These are phyloP conservation scores for Rubroshorea leprosula DNA, from an alignment of 345 rosid genomes.

Conservation along the genomic window DNA sequence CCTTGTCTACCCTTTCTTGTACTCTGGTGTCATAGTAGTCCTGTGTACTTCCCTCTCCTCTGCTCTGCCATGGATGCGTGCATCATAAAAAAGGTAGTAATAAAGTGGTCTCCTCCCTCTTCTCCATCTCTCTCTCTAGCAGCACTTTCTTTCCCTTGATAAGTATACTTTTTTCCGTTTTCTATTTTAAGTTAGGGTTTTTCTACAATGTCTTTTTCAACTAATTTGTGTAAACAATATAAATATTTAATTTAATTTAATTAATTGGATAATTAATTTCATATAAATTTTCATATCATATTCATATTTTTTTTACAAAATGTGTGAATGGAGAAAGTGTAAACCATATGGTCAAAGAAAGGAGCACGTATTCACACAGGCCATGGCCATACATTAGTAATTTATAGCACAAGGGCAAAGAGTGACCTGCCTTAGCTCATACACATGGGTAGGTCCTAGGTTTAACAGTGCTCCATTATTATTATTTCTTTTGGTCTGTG, in stretches of 20 bases:
- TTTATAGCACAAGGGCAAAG: conserved; percentile 18
- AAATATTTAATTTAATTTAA: too few relatives aligned
- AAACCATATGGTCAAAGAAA: conserved; percentile 12
- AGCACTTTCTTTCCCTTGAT: neutral
- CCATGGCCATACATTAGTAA: conserved; percentile 6
- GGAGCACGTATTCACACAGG: neutral
- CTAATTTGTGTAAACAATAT: too few relatives aligned
- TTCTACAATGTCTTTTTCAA: too few relatives aligned
- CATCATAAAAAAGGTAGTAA: conserved; percentile 40
- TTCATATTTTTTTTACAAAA: too few relatives aligned
- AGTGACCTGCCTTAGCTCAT: conserved; percentile 28
- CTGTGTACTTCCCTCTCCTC: conserved; percentile 26
- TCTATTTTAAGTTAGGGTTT: too few relatives aligned
- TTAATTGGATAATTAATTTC: too few relatives aligned
- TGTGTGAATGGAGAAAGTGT: too few relatives aligned
- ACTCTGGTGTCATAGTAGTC: conserved; percentile 22
- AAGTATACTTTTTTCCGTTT: too few relatives aligned
- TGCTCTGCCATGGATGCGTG: conserved; percentile 51
- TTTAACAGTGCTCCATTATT: neutral
- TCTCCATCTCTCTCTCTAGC: conserved; percentile 15
- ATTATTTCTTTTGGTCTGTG: neutral
- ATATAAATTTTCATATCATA: too few relatives aligned
- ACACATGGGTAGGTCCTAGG: conserved; percentile 35
- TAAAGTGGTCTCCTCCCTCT: conserved; percentile 23
- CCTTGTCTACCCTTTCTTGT: neutral